Conservation (phyloP, 352 stramenopile genomes). For the Blastocystis sp. region DNA sequence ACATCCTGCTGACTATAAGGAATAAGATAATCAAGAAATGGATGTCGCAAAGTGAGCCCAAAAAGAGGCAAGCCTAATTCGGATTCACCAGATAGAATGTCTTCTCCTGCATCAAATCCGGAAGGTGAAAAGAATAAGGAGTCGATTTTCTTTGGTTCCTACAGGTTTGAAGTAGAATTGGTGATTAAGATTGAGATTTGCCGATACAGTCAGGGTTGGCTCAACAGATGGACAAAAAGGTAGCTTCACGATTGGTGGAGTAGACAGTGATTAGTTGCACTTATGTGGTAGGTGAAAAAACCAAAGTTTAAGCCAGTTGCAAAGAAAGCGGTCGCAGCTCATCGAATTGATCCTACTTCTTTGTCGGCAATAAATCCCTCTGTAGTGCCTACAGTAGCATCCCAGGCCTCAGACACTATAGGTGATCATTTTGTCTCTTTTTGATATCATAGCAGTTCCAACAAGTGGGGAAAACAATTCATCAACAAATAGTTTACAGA, state of each 20-base stretch:
- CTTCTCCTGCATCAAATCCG: not conserved
- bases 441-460: not conserved
- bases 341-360: not conserved
- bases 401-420: not conserved
- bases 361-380: not conserved
- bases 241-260: constrained; percentile 24
- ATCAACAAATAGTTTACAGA: not conserved
- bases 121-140: constrained; percentile 33
- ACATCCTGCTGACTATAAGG: too few species aligned
- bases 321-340: not conserved
- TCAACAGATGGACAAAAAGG: not conserved
- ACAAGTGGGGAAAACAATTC: not conserved
- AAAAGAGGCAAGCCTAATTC: constrained; percentile 2
- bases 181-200: not conserved
- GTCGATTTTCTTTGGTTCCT: constrained; percentile 10
- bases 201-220: not conserved
- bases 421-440: not conserved
- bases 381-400: not conserved
- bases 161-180: not conserved
- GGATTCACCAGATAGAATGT: not conserved
- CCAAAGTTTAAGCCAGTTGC: constrained; percentile 58
- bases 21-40: too few species aligned
- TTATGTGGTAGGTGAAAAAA: constrained; percentile 53
- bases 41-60: too few species aligned
- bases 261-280: not conserved